phyloP scores from a whole-genome alignment of 352 stramenopile species.

The Pythium vanterpoolii region DNA sequence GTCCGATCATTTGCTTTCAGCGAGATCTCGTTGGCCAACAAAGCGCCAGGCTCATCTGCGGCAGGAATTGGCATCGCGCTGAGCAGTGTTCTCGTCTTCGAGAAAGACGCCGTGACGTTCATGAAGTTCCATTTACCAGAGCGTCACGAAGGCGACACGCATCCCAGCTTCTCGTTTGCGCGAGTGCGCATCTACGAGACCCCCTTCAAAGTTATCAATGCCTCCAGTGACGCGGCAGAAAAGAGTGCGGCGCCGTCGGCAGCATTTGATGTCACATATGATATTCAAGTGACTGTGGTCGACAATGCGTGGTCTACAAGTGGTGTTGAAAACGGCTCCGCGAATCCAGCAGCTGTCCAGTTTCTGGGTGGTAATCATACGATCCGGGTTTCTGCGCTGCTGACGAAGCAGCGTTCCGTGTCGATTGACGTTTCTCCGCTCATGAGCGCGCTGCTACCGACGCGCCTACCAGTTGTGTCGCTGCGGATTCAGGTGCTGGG shows the following conservation, averaged over 20 bases:
- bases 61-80: slow-evolving; percentile 17
- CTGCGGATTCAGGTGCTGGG: slow-evolving; percentile 51
- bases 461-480: slow-evolving; percentile 38
- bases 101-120: slow-evolving; percentile 36
- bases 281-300: slow-evolving; percentile 41
- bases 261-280: slow-evolving; percentile 45
- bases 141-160: slow-evolving; percentile 45
- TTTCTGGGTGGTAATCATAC: slow-evolving; percentile 26
- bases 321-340: slow-evolving; percentile 22
- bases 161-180: slow-evolving; percentile 29
- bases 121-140: slow-evolving; percentile 70
- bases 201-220: slow-evolving; percentile 68
- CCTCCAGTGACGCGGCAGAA: not conserved
- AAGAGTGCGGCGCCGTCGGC: slow-evolving; percentile 1
- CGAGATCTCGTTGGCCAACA: slow-evolving; percentile 37
- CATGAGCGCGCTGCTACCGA: slow-evolving; percentile 33
- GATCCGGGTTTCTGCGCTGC: slow-evolving; percentile 32
- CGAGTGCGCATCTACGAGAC: slow-evolving; percentile 48
- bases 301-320: slow-evolving; percentile 45
- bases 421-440: slow-evolving; percentile 56
- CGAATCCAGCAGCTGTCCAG: slow-evolving; percentile 2
- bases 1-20: slow-evolving; percentile 48
- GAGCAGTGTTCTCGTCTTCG: slow-evolving; percentile 48
- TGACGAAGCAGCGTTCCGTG: slow-evolving; percentile 47
- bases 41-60: not conserved